Base-by-base conservation (phyloP, 2,329 filamentous ascomycete species). In the Gaeumannomyces sp. region DNA sequence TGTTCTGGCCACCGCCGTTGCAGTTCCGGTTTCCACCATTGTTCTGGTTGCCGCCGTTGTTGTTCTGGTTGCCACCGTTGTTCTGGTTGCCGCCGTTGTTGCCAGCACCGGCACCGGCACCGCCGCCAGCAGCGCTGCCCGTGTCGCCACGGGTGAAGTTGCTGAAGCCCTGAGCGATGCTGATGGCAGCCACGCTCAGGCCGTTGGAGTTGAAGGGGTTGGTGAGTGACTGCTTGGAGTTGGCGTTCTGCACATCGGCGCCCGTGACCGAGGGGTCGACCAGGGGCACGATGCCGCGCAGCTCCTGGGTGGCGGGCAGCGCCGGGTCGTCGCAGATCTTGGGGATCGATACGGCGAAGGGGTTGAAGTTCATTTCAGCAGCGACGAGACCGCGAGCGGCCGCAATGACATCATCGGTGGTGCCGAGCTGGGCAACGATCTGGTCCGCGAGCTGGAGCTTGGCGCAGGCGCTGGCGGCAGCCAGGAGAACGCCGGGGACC, bases 311-410 rank as follows among this genome's bases (percentile, higher is more conserved):
- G 38, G 79, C 82, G 14, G 89, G 89, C 2, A 91, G 83, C 31
- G 80, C 77, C 2, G 86, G 76, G 68, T 91, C 86, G 53, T 79
- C 82, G 76, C 89, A 91, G 72, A 91, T 83, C 67, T 81, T 85
- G 25, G 85, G 87, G 45, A 85, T 80, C 70, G 77, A 78, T 67
- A 83, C 81, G 65, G 76, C 83, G 69, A 86, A 89, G 63, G 86
- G 86, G 78, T 90, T 90, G 79, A 89, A 89, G 82, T 91, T 90
- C 76, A 89, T 87, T 79, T 90, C 88, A 4, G 88, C 87, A 65
- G 87, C 83, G 7, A 71, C 67, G 19, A 71, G 68, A 50, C 69
- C 69, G 27, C 65, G 66, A 7, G 88, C 88, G n/a, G 85, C 88
- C 6, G 81, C 79, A 66, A 90, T 78, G 67, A 87, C 86, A 65